Evolutionary conservation across 2,329 filamentous ascomycete genomes (phyloP), one percentile per base, ranked within the genome.

Genomic region (Rutstroemia sp.): DNA sequence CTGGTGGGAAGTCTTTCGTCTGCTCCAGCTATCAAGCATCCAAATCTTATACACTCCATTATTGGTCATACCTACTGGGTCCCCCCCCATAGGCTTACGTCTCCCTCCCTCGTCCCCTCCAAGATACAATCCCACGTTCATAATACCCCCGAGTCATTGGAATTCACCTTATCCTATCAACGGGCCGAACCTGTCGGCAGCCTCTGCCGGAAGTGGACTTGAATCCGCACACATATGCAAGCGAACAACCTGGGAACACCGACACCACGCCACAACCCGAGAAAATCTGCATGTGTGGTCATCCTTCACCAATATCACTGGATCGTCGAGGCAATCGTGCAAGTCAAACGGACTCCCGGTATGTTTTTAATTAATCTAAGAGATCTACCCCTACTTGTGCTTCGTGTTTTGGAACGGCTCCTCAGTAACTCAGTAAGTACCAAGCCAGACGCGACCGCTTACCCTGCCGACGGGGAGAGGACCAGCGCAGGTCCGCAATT

Each of bases 291-390:
- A 61, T 30, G 54, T 49, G 49, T 46, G 49, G 42, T 53, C 49
- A 57, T 46, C 39, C 54, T 54, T 34, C 57, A 42, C 44, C 55
- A 49, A 38, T 42, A 53, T 56, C 57, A 59, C 53, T 60, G 51
- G 49, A 49, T 51, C 44, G 25, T 45, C 14, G 44, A 50, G 53
- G 23, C 39, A 48, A 34, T 25, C 21, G 41, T 52, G 59, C 37
- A 52, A 57, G 54, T 54, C 49, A 63, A 62, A 59, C 59, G 58
- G 56, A 57, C 42, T 49, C 58, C 60, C 57, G 62, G 66, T 67
- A 67, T 60, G 66, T 64, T 58, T 61, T 62, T 54, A 64, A 64
- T 67, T 52, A 66, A 65, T 62, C 55, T 66, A 57, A 61, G 37
- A 60, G 48, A 59, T 56, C 44, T 25, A 53, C 49, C 56, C 63